Evolutionary conservation across 345 rosid genomes (phyloP).

Genomic region (Triadica sebifera): DNA sequence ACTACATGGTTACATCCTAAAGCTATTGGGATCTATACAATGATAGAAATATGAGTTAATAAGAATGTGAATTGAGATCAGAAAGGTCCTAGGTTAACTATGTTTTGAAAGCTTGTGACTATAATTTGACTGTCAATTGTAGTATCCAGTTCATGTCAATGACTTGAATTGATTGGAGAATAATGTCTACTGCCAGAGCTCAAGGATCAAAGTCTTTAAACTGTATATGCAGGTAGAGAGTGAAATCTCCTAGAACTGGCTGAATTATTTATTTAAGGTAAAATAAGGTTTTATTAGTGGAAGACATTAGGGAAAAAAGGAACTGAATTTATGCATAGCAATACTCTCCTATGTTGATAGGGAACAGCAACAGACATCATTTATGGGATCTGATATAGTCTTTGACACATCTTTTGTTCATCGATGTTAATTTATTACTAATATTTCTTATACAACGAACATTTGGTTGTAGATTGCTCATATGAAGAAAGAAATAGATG

Average conservation of each 20-base stretch:
- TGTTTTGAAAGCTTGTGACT: background rate
- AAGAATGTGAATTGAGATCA: background rate
- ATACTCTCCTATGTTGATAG: background rate
- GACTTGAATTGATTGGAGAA: background rate
- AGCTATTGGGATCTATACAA: background rate
- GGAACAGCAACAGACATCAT: background rate
- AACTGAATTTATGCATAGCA: background rate
- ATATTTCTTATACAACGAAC: constrained; percentile 1
- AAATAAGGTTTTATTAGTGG: background rate
- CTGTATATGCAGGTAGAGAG: background rate
- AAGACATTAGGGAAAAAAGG: background rate
- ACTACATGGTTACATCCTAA: background rate
- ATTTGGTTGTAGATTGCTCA: constrained; percentile 65
- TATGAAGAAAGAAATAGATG: constrained; percentile 95
- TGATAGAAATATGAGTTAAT: background rate
- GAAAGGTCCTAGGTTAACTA: background rate
- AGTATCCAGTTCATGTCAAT: background rate
- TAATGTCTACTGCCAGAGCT: background rate
- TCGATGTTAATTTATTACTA: background rate
- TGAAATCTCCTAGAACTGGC: background rate
- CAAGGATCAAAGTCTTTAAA: background rate
- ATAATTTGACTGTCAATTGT: background rate
- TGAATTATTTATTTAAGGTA: background rate
- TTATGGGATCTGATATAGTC: background rate
- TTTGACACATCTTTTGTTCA: background rate